A percentile compares a stretch with the other conserved stretches of the same genome.
Conservation (phyloP, 371 early-diverging fungal genomes). For the Zychaea mexicana region DNA sequence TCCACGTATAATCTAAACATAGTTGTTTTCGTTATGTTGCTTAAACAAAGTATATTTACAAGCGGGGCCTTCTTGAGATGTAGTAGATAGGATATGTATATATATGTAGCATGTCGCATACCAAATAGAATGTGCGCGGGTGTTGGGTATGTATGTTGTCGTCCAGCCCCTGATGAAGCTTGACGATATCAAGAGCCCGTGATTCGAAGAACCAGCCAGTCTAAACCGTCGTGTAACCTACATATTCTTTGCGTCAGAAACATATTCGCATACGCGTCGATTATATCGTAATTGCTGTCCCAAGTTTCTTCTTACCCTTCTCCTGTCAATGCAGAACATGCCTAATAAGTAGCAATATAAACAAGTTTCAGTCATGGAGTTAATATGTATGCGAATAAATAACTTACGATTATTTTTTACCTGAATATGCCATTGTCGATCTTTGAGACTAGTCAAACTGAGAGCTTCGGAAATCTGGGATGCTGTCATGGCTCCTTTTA, state of each 20-base stretch:
- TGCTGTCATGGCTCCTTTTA: slow-evolving; percentile 66
- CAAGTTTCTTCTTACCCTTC: slow-evolving; percentile 56
- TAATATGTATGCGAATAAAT: slow-evolving; percentile 8
- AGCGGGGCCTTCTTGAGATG: too few species aligned
- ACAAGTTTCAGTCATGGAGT: background rate
- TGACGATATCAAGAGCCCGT: slow-evolving; percentile 10
- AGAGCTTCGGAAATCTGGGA: slow-evolving; percentile 73
- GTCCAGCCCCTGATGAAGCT: too few species aligned
- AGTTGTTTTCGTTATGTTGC: too few species aligned
- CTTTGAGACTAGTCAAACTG: slow-evolving; percentile 62
- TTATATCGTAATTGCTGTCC: too few species aligned
- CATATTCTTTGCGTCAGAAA: slow-evolving; percentile 1
- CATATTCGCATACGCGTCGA: background rate
- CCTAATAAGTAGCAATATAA: slow-evolving; percentile 27
- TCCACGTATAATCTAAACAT: too few species aligned
- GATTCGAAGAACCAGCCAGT: slow-evolving; percentile 72
- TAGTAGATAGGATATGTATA: too few species aligned
- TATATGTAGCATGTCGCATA: too few species aligned
- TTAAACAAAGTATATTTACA: too few species aligned
- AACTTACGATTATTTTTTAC: too few species aligned
- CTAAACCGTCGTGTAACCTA: slow-evolving; percentile 72
- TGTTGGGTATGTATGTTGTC: too few species aligned
- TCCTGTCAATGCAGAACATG: slow-evolving; percentile 75
- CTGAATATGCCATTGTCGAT: slow-evolving; percentile 79
- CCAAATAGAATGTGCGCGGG: too few species aligned